A percentile compares a stretch with the other conserved stretches of the same genome.
phyloP scores from a whole-genome alignment of 257 asterid genomes.

The Gardenia jasminoides region DNA sequence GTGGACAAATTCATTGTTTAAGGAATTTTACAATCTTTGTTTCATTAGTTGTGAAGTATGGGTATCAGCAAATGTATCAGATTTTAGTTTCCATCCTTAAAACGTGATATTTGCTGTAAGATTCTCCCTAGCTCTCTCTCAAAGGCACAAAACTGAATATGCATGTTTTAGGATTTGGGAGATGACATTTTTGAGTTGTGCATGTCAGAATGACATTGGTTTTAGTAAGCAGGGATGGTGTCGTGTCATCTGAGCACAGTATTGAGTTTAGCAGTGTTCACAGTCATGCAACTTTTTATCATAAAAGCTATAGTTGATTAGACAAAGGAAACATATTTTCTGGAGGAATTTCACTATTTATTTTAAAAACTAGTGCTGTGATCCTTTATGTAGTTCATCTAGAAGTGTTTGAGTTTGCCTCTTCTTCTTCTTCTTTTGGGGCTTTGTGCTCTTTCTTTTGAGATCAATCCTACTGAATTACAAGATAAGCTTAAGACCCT shows the following conservation, averaged over 20 bases:
- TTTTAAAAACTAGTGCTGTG: not conserved
- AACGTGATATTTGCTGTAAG: not conserved
- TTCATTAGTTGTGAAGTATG: not conserved
- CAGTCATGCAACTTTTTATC: not conserved
- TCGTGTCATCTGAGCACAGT: no score
- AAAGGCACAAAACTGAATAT: no score
- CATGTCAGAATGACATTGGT: not conserved
- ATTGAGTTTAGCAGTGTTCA: no score
- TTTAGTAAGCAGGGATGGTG: not conserved
- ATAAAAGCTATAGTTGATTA: not conserved
- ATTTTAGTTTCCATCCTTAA: not conserved
- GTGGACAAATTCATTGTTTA: not conserved
- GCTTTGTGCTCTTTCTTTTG: not conserved
- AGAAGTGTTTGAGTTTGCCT: not conserved
- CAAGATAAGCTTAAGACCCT: not conserved
- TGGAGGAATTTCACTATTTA: not conserved
- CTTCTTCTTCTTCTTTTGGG: not conserved
- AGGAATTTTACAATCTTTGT: not conserved
- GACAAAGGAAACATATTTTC: not conserved
- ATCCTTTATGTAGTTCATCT: not conserved
- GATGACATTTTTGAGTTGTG: no score
- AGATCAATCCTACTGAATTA: not conserved
- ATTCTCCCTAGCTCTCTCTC: not conserved
- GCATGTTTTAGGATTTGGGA: no score
- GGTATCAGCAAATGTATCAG: not conserved